Evolutionary conservation across 2,329 filamentous ascomycete genomes (phyloP).

Genomic region (Alternaria triticina): DNA sequence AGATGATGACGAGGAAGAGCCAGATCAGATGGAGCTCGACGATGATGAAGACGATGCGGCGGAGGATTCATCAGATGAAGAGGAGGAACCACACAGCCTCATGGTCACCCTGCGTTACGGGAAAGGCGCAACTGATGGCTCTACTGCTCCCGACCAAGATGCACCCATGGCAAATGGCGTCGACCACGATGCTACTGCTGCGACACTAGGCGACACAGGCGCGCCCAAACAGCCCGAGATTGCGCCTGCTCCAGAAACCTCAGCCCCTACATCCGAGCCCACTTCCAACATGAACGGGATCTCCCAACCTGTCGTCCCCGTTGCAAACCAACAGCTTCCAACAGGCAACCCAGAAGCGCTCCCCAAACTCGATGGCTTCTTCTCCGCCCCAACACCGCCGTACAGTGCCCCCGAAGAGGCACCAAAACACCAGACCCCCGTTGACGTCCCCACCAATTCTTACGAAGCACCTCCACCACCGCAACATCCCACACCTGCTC

Average conservation of each 20-base stretch:
- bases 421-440: constrained; percentile 4
- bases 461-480: not conserved
- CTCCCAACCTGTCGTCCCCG: constrained; percentile 2
- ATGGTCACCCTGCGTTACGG: constrained; percentile 71
- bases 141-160: not conserved
- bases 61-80: constrained; percentile 40
- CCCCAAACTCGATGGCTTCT: constrained; percentile 19
- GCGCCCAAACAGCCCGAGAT: constrained; percentile 7
- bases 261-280: not conserved
- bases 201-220: not conserved
- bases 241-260: not conserved
- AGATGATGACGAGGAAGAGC: constrained; percentile 75
- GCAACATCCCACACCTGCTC: not conserved
- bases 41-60: constrained; percentile 60
- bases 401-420: constrained; percentile 29
- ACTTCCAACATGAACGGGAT: constrained; percentile 9
- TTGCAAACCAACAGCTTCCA: constrained; percentile 3
- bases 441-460: not conserved
- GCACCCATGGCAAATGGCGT: not conserved
- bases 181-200: not conserved
- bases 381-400: constrained; percentile 30
- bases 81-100: constrained; percentile 60
- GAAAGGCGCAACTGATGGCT: constrained; percentile 22
- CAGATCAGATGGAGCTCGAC: constrained; percentile 68
- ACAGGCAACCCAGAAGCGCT: constrained; percentile 4